phyloP scores from a whole-genome alignment of 306 rosid species.

The Sicyos edulis region DNA sequence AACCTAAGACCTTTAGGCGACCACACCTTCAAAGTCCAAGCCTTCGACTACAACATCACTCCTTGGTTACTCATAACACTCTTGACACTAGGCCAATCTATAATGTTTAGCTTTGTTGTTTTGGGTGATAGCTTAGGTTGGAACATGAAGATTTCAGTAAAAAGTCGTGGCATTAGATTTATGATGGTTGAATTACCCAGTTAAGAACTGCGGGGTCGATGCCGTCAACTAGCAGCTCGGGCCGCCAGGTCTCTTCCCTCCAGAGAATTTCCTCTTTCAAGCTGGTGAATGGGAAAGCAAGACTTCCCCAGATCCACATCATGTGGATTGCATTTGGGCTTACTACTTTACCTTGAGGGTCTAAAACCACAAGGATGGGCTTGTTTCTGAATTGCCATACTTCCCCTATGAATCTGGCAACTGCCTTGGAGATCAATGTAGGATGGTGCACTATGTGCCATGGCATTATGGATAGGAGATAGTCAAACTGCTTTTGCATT shows the following conservation, averaged over 20 bases:
- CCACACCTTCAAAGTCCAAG: no score
- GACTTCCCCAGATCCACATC: constrained; percentile 74
- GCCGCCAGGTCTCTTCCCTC: constrained; percentile 59
- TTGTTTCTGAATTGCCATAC: constrained; percentile 56
- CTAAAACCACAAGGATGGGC: constrained; percentile 58
- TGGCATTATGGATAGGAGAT: constrained; percentile 32
- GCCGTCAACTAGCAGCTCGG: constrained; percentile 47
- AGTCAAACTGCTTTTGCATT: constrained; percentile 34
- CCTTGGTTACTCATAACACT: no score
- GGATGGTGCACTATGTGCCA: constrained; percentile 54
- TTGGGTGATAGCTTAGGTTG: background rate
- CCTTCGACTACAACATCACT: no score
- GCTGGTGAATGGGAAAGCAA: constrained; percentile 60
- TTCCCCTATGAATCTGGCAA: constrained; percentile 34
- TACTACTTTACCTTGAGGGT: constrained; percentile 52
- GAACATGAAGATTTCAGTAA: background rate
- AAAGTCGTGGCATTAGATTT: background rate
- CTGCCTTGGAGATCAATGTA: constrained; percentile 43
- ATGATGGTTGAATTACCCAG: constrained; percentile 39
- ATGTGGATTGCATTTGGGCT: constrained; percentile 66
- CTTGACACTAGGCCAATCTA: no score
- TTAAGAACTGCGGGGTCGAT: constrained; percentile 43
- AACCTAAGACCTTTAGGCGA: no score
- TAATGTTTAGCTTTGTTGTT: no score
- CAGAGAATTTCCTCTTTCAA: constrained; percentile 49